Conservation (phyloP, 2,329 filamentous ascomycete species). For the Colletotrichum musae region DNA sequence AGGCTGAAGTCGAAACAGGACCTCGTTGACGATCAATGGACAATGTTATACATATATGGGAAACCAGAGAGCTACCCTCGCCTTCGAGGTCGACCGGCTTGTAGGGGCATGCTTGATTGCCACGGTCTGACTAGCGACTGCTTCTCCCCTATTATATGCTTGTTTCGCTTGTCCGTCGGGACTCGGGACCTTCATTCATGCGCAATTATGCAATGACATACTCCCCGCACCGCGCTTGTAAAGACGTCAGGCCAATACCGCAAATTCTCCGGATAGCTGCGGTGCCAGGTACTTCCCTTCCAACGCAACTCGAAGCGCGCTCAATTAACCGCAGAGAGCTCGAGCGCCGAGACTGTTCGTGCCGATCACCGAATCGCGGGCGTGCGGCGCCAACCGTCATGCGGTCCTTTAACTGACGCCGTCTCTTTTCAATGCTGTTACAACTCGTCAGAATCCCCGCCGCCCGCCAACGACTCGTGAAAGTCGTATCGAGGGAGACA, state of each 20-base stretch:
- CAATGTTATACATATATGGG: too few species aligned
- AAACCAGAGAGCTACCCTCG: too few species aligned
- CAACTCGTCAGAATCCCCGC: neutral
- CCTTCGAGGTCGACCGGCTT: too few species aligned
- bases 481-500: constrained; percentile 2
- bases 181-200: constrained; percentile 26
- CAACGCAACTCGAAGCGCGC: constrained; percentile 6
- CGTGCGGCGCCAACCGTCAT: constrained; percentile 2
- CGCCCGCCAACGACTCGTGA: constrained; percentile 14
- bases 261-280: constrained; percentile 32
- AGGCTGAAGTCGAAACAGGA: neutral
- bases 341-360: constrained; percentile 18
- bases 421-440: neutral
- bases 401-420: constrained; percentile 19
- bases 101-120: constrained; percentile 7
- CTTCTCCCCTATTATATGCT: constrained; percentile 13
- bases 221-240: constrained; percentile 11
- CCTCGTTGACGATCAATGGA: too few species aligned
- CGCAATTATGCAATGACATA: constrained; percentile 15
- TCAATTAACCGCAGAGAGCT: constrained; percentile 14
- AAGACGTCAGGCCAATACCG: constrained; percentile 11
- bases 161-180: constrained; percentile 23
- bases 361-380: neutral
- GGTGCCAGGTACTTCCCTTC: constrained; percentile 17
- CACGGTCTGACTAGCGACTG: constrained; percentile 14